A percentile compares a stretch with the other conserved stretches of the same genome.
These are phyloP conservation scores for Ophiocordyceps robertsii DNA, from an alignment of 2,329 filamentous ascomycete genomes.

Conservation along the genomic window DNA sequence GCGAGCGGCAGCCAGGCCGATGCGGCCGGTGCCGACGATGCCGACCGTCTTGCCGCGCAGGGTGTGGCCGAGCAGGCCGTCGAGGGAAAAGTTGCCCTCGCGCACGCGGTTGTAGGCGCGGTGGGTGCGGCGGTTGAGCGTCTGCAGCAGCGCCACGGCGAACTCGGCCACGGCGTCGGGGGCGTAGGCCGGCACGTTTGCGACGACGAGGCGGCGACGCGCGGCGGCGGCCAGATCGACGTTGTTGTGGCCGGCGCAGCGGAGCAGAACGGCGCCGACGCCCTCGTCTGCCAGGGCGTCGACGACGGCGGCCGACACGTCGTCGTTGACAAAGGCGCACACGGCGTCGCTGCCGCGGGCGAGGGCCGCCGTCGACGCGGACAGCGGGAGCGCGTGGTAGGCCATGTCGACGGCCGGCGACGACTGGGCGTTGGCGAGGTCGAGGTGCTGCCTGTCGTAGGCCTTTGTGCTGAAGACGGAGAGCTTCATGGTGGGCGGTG, in stretches of 20 bases:
- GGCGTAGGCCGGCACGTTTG: constrained; percentile 55
- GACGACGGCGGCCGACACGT: constrained; percentile 36
- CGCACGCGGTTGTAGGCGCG: constrained; percentile 55
- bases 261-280: constrained; percentile 45
- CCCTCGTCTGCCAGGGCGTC: constrained; percentile 32
- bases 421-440: constrained; percentile 20
- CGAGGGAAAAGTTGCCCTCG: constrained; percentile 54
- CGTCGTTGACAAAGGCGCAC: constrained; percentile 58
- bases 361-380: constrained; percentile 39
- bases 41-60: constrained; percentile 53
- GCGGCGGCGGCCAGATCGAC: constrained; percentile 45
- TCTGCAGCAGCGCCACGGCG: constrained; percentile 52
- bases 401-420: constrained; percentile 26
- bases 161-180: constrained; percentile 60
- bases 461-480: constrained; percentile 37
- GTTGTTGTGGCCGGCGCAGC: constrained; percentile 57
- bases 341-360: constrained; percentile 40
- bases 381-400: constrained; percentile 46
- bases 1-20: constrained; percentile 46
- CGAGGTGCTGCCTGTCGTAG: constrained; percentile 18
- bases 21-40: constrained; percentile 50
- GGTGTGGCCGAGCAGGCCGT: constrained; percentile 48
- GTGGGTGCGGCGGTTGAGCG: constrained; percentile 54
- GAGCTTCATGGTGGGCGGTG: constrained; percentile 34
- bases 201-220: constrained; percentile 43